These are phyloP conservation scores for Abelmoschus esculentus DNA, from an alignment of 345 rosid species.

Conservation along the genomic window DNA sequence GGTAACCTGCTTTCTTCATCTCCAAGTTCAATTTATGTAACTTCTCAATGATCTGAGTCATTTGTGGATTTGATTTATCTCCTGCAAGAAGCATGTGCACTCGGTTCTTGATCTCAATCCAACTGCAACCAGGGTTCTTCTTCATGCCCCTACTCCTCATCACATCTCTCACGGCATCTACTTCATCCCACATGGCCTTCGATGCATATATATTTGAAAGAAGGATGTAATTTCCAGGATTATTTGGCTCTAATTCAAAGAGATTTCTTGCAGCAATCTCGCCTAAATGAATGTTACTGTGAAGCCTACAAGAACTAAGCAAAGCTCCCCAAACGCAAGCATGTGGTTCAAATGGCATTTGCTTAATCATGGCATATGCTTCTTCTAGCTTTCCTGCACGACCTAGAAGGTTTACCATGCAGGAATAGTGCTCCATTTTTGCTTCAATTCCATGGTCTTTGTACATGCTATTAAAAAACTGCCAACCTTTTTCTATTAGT, in stretches of 20 bases:
- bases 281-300: constrained; percentile 26
- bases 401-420: constrained; percentile 71
- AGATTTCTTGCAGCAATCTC: constrained; percentile 49
- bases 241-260: constrained; percentile 43
- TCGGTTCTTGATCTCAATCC: constrained; percentile 50
- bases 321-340: constrained; percentile 81
- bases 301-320: constrained; percentile 61
- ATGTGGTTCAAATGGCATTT: constrained; percentile 56
- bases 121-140: constrained; percentile 71
- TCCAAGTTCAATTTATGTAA: constrained; percentile 28
- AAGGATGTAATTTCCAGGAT: constrained; percentile 58
- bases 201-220: constrained; percentile 58
- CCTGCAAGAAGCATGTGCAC: constrained; percentile 43
- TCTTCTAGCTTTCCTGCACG: constrained; percentile 62
- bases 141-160: constrained; percentile 46
- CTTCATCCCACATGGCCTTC: constrained; percentile 49
- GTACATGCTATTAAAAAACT: constrained; percentile 43
- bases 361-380: constrained; percentile 47
- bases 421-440: constrained; percentile 66
- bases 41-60: constrained; percentile 29
- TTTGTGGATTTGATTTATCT: constrained; percentile 36
- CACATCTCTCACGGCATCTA: constrained; percentile 36
- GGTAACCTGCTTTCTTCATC: constrained; percentile 32
- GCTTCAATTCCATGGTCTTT: constrained; percentile 43
- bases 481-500: constrained; percentile 44